Evolutionary conservation across 179 eudicot genomes (phyloP).

Genomic region (Corrigiola litoralis): DNA sequence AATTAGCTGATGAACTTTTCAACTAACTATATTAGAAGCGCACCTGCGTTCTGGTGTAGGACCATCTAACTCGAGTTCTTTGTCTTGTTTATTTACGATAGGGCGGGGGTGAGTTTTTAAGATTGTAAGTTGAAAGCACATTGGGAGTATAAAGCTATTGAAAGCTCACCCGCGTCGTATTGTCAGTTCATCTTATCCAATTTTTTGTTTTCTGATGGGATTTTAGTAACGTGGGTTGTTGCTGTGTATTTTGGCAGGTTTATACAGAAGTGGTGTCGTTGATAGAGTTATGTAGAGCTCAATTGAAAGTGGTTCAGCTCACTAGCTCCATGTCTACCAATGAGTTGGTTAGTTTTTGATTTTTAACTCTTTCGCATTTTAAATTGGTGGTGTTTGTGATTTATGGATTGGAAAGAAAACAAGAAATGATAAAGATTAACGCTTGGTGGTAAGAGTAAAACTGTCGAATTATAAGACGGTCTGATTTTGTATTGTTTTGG

Average conservation of each 20-base stretch:
- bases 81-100: too few species aligned
- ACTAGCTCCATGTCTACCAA: constrained; percentile 57
- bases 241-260: constrained; percentile 40
- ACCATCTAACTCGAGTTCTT: too few species aligned
- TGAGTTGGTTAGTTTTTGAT: constrained; percentile 64
- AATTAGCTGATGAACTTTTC: too few species aligned
- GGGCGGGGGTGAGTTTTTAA: too few species aligned
- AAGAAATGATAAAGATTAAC: background rate
- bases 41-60: background rate
- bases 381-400: background rate
- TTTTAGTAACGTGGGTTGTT: background rate
- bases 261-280: constrained; percentile 57
- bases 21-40: too few species aligned
- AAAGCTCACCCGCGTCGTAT: too few species aligned
- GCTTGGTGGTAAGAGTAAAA: too few species aligned
- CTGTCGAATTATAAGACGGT: too few species aligned
- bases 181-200: too few species aligned
- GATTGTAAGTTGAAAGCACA: too few species aligned
- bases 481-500: too few species aligned
- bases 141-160: too few species aligned
- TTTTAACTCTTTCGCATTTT: background rate
- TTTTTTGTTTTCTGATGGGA: background rate
- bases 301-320: constrained; percentile 65
- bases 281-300: constrained; percentile 79
- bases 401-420: background rate